phyloP scores from a whole-genome alignment of 305 asterid genomes.

The Andrographis paniculata region DNA sequence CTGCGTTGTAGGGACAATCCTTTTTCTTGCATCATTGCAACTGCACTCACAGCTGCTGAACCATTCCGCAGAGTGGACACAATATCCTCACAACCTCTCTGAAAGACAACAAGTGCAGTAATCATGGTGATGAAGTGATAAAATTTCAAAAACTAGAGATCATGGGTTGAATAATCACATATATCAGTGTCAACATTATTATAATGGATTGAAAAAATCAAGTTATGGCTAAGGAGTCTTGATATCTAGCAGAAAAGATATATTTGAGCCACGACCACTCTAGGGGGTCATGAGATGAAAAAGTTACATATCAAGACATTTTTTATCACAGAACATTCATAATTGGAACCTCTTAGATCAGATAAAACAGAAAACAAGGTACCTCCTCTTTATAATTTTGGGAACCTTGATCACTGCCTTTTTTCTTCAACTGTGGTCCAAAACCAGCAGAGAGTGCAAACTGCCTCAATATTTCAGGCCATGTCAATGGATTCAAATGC shows the following conservation, averaged over 20 bases:
- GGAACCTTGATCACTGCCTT: slow-evolving; percentile 38
- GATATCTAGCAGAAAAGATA: background rate
- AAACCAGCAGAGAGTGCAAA: slow-evolving; percentile 95
- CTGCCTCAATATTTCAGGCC: slow-evolving; percentile 94
- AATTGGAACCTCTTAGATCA: background rate
- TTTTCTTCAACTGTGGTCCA: slow-evolving; percentile 87
- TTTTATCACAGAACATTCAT: too few species aligned
- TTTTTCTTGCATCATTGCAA: slow-evolving; percentile 90
- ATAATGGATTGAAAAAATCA: background rate
- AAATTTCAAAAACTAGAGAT: too few species aligned
- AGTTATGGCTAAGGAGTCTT: background rate
- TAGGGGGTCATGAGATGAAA: background rate
- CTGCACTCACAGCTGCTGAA: slow-evolving; percentile 88
- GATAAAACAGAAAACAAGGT: slow-evolving; percentile 13
- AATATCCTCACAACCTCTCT: slow-evolving; percentile 83
- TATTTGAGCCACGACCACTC: too few species aligned
- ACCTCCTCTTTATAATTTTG: slow-evolving; percentile 70
- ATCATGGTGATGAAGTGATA: slow-evolving; percentile 15
- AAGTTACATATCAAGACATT: too few species aligned
- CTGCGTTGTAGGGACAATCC: slow-evolving; percentile 69
- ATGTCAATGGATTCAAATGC: slow-evolving; percentile 76
- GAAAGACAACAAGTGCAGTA: slow-evolving; percentile 25
- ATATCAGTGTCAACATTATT: too few species aligned
- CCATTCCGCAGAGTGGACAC: slow-evolving; percentile 84
- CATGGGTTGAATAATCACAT: too few species aligned